These are phyloP conservation scores for Eutrema yunnanense DNA, from an alignment of 345 rosid species.

Conservation along the genomic window DNA sequence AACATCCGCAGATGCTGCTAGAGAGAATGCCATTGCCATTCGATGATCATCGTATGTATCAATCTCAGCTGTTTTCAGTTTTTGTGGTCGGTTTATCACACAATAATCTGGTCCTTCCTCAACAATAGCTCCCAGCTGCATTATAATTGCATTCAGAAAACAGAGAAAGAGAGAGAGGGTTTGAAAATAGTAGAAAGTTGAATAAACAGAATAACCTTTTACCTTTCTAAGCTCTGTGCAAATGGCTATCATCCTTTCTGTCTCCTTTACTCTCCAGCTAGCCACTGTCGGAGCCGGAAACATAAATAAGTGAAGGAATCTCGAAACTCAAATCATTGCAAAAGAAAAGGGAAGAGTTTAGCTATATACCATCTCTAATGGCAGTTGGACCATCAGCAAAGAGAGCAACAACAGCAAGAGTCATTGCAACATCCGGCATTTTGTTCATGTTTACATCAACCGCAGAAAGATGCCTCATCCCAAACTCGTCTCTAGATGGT, in stretches of 20 bases:
- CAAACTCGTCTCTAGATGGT: conserved; percentile 60
- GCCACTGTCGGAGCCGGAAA: conserved; percentile 53
- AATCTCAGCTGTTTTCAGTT: conserved; percentile 56
- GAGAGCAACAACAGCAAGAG: conserved; percentile 91
- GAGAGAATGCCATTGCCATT: conserved; percentile 98
- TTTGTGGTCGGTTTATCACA: conserved; percentile 86
- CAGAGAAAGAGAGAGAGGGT: not conserved
- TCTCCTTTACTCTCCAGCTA: conserved; percentile 98
- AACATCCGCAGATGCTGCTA: conserved; percentile 87
- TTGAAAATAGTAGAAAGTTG: not conserved
- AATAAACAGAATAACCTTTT: not conserved
- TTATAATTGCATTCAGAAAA: not conserved
- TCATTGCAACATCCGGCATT: conserved; percentile 99
- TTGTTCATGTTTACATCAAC: conserved; percentile 96
- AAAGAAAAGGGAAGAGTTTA: not conserved
- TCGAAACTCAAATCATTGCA: not conserved
- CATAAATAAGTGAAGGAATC: not conserved
- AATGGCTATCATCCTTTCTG: conserved; percentile 89
- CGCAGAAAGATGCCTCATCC: conserved; percentile 61
- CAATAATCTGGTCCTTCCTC: conserved; percentile 95
- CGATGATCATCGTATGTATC: conserved; percentile 96
- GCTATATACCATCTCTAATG: conserved; percentile 73
- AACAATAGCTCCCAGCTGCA: conserved; percentile 84
- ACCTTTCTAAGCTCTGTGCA: conserved; percentile 96
- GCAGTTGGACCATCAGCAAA: conserved; percentile 88